Conservation (phyloP, 352 stramenopile genomes). For the Phytophthora niederhauseri region DNA sequence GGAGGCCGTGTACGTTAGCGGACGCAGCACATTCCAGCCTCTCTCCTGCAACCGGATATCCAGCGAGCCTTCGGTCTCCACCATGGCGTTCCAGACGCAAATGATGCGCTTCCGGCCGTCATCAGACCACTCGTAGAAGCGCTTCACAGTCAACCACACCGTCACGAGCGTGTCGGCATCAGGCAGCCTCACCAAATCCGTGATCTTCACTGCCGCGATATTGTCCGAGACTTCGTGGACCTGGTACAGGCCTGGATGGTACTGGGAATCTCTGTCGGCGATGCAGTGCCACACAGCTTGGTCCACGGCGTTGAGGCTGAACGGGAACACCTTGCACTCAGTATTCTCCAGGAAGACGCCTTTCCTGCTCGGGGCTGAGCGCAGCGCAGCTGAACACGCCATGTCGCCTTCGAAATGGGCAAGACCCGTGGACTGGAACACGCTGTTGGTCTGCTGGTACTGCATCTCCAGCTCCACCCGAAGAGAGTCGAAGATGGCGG, state of each 20-base stretch:
- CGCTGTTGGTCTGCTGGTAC: conserved; percentile 33
- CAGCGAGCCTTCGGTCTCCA: conserved; percentile 37
- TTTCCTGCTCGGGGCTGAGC: conserved; percentile 4
- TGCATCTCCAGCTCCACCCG: conserved; percentile 31
- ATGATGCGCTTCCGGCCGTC: conserved; percentile 26
- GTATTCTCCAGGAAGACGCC: conserved; percentile 41
- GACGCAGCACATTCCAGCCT: conserved; percentile 39
- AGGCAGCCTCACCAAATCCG: conserved; percentile 26
- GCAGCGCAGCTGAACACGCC: conserved; percentile 12
- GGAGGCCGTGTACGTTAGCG: conserved; percentile 20
- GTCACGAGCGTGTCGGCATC: conserved; percentile 33
- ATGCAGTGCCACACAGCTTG: conserved; percentile 39
- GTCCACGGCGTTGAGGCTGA: conserved; percentile 35
- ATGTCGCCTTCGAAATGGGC: conserved; percentile 38
- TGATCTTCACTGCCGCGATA: conserved; percentile 34
- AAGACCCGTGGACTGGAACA: conserved; percentile 33
- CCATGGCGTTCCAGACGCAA: conserved; percentile 41
- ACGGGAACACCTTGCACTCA: conserved; percentile 41
- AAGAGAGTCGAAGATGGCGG: conserved; percentile 40
- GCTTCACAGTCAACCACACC: conserved; percentile 33
- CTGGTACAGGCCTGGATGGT: conserved; percentile 28
- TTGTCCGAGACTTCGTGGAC: conserved; percentile 23
- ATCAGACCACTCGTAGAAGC: conserved; percentile 19
- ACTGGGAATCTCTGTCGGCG: conserved; percentile 19
- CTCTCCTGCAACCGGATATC: conserved; percentile 39